Evolutionary conservation across 495 filamentous ascomycete genomes (phyloP).

Genomic region (Penicillium roqueforti): DNA sequence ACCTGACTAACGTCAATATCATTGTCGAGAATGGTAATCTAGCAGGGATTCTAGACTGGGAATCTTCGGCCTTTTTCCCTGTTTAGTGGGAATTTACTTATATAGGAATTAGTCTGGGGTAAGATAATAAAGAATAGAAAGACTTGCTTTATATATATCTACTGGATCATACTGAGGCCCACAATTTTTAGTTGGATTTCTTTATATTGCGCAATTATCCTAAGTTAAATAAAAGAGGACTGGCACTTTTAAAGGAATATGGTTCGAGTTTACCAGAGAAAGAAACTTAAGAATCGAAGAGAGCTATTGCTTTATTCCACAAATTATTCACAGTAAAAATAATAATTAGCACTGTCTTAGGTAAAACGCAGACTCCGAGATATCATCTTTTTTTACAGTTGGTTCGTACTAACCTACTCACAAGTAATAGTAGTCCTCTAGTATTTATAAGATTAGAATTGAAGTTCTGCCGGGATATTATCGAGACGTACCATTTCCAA

Average conservation of each 20-base stretch:
- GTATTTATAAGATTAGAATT: too few species aligned
- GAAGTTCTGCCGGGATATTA: too few species aligned
- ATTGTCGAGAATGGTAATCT: conserved; percentile 28
- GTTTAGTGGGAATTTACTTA: conserved; percentile 29
- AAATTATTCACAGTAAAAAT: too few species aligned
- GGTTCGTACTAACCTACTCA: too few species aligned
- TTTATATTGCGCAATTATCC: background rate
- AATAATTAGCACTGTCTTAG: too few species aligned
- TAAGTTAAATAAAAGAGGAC: background rate
- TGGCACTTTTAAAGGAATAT: background rate
- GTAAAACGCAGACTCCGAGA: too few species aligned
- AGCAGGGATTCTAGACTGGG: conserved; percentile 27
- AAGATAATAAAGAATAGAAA: conserved; percentile 28
- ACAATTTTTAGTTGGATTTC: conserved; percentile 20
- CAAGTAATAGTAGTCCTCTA: too few species aligned
- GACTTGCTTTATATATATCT: conserved; percentile 18
- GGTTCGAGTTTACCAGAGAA: background rate
- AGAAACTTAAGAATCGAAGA: background rate
- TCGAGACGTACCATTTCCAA: too few species aligned
- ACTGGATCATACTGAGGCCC: conserved; percentile 20
- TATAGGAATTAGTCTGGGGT: conserved; percentile 6
- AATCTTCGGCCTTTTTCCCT: conserved; percentile 23
- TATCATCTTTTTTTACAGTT: too few species aligned
- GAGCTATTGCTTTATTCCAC: background rate
- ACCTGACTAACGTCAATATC: conserved; percentile 35